These are phyloP conservation scores for Scleroderma bovista DNA, from an alignment of 768 basidiomycete species.

Conservation along the genomic window DNA sequence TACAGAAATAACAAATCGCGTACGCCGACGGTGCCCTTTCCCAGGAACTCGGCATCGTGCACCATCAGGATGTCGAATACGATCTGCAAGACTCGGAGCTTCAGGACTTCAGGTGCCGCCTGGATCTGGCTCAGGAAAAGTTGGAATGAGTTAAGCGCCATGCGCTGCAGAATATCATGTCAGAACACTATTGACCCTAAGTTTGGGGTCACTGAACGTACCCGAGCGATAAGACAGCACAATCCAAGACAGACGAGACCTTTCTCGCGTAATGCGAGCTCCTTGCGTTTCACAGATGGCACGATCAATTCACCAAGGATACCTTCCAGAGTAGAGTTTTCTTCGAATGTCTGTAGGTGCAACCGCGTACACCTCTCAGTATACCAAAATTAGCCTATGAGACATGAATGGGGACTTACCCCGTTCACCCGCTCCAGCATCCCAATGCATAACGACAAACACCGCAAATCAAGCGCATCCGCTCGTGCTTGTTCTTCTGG, in stretches of 20 bases:
- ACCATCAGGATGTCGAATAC: conserved; percentile 86
- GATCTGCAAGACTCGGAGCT: conserved; percentile 67
- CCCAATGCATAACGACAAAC: conserved; percentile 70
- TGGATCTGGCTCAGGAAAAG: conserved; percentile 78
- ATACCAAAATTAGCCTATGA: not conserved
- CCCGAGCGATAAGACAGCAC: conserved; percentile 68
- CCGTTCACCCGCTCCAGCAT: conserved; percentile 84
- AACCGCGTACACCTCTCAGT: not conserved
- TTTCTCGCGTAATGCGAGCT: conserved; percentile 57
- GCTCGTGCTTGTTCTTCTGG: conserved; percentile 53
- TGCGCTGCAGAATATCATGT: conserved; percentile 12
- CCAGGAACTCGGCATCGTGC: conserved; percentile 63
- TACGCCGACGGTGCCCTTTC: conserved; percentile 34
- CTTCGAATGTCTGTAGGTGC: conserved; percentile 44
- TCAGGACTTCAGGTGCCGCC: conserved; percentile 56
- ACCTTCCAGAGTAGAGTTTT: conserved; percentile 67
- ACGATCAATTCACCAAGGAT: conserved; percentile 77
- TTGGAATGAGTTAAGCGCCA: conserved; percentile 53
- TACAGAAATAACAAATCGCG: not conserved
- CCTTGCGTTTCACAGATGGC: conserved; percentile 86
- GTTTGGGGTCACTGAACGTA: not conserved
- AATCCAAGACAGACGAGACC: conserved; percentile 67
- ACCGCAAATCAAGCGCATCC: conserved; percentile 67
- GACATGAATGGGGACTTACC: conserved; percentile 38
- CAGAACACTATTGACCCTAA: not conserved